A percentile compares a stretch with the other conserved stretches of the same genome.
These are phyloP conservation scores for Calonectria naviculata DNA, from an alignment of 2,329 filamentous ascomycete species.

Conservation along the genomic window DNA sequence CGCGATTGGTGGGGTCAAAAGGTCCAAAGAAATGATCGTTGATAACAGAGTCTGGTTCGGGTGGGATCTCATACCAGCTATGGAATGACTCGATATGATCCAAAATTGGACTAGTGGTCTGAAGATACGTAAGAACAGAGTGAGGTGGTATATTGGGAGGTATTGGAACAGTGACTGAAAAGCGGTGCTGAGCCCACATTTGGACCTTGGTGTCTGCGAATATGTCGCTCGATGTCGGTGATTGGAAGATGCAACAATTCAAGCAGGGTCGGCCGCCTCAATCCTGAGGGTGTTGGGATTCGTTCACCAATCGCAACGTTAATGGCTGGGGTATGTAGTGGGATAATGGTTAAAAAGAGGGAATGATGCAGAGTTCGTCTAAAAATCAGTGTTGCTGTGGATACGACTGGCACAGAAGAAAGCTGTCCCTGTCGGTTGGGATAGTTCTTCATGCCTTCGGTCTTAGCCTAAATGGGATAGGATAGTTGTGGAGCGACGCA, in stretches of 20 bases:
- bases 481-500: background rate
- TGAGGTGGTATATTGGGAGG: constrained; percentile 1
- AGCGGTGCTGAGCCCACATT: constrained; percentile 4
- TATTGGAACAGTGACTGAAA: background rate
- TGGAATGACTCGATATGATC: constrained; percentile 4
- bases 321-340: background rate
- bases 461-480: background rate
- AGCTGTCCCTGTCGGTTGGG: background rate
- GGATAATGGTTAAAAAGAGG: background rate
- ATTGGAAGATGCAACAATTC: background rate
- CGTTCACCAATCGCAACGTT: background rate
- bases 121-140: background rate
- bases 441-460: background rate
- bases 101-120: background rate
- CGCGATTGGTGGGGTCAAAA: background rate
- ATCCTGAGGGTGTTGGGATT: background rate
- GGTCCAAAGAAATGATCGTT: background rate
- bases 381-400: background rate
- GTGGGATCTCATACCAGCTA: constrained; percentile 1
- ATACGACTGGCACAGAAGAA: background rate
- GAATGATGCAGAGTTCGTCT: background rate
- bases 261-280: background rate
- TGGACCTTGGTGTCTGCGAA: background rate
- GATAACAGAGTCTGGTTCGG: background rate
- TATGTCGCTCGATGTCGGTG: background rate